Evolutionary conservation across 495 filamentous ascomycete genomes (phyloP), one percentile per base, ranked within the genome.

Genomic region (Geopyxis carbonaria): DNA sequence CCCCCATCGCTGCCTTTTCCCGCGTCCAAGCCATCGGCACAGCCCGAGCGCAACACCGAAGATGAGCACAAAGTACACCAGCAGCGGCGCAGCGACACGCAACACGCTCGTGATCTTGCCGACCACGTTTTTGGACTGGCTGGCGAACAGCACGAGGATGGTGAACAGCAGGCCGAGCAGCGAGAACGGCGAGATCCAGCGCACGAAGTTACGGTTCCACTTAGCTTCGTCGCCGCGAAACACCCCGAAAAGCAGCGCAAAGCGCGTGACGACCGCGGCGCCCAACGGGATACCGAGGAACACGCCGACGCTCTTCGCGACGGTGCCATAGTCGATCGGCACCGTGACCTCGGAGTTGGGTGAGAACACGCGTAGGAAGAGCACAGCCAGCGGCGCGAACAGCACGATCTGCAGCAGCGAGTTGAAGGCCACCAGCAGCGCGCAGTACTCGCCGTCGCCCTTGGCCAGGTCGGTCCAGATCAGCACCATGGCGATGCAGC

Each of bases 351-450:
- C 31, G 13, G 48, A 50, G 7, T 44, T 40, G 1, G 55, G 51
- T 49, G 71, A 71, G 51, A 89, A 76, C 38, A 84, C 62, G 20
- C 65, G 61, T 52, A 92, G 73, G 61, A 82, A 93, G 45, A 91
- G 68, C 34, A 92, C 55, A 1, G 78, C 72, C 5, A 91, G 55
- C 0, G 84, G 85, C 0, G 84, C 85, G 47, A 78, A 93, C 4
- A 93, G 63, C 2, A 91, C 70, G 59, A 93, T 91, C 44, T 93
- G 84, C 6, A 93, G 63, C 18, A 91, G 52, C 0, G 82, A 87
- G 57, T 93, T 93, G 48, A 93, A 58, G 24, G 84, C 85, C 0
- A 92, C 84, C 2, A 93, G 73, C 44, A 93, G 81, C 22, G 85
- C 84, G 57, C 85, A 93, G 60, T 92, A 91, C 46, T 89, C 78